Conservation (phyloP, 2,329 filamentous ascomycete genomes). For the Neofusicoccum sp. region DNA sequence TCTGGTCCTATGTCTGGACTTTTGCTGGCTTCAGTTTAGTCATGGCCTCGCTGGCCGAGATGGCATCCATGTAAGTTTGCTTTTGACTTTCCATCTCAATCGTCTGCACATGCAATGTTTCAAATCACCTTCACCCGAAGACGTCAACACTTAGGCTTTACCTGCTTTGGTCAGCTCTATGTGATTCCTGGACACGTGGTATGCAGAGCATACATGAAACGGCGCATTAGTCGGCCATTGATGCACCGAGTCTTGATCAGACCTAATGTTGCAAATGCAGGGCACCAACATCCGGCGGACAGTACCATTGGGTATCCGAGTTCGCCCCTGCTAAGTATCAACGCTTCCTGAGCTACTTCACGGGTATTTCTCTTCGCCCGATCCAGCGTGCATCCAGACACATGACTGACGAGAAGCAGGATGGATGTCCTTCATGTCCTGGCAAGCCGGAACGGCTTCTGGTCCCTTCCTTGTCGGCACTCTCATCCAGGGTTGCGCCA, state of each 20-base stretch:
- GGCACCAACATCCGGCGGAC: conserved; percentile 18
- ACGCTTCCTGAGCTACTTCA: conserved; percentile 20
- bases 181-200: too few species aligned
- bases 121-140: too few species aligned
- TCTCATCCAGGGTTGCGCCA: conserved; percentile 45
- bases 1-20: conserved; percentile 33
- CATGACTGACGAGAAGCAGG: conserved; percentile 24
- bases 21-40: conserved; percentile 30
- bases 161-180: too few species aligned
- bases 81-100: not conserved
- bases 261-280: not conserved
- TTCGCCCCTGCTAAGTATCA: conserved; percentile 21
- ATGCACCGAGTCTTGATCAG: not conserved
- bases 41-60: conserved; percentile 21
- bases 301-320: conserved; percentile 20
- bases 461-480: conserved; percentile 50
- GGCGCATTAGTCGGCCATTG: not conserved
- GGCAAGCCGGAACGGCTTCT: conserved; percentile 51
- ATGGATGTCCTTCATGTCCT: conserved; percentile 52
- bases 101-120: too few species aligned
- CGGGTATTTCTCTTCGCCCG: conserved; percentile 15
- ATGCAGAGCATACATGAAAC: too few species aligned
- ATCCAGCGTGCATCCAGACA: not conserved
- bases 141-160: too few species aligned
- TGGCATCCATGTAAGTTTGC: conserved; percentile 19